Evolutionary conservation across 106 monocot genomes (phyloP), one percentile per base, ranked within the genome.

Genomic region (Iris macrosiphon): DNA sequence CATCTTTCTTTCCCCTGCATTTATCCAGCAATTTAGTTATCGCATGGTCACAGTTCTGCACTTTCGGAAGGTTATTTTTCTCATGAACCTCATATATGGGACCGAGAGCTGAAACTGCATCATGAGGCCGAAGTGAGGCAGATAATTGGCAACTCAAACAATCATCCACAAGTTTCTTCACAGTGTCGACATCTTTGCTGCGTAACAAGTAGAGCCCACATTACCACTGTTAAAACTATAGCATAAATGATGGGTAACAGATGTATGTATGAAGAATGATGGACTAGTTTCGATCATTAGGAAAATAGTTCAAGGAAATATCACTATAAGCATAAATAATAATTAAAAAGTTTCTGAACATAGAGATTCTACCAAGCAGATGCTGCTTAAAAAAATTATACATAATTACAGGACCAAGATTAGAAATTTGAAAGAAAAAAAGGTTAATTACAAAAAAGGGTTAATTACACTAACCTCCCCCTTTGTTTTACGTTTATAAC

Each of bases 21-120:
- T 55, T 66, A 28, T 76, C 73, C 43, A 99, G 67, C 24, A 99
- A 60, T 32, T 91, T 84, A 13, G 61, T 40, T 9, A 84, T 45
- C 0, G 59, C 14, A 44, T 54, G 45, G 38, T 91, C 91, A 60
- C 76, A 83, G n/a, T 54, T 66, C 16, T 68, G 75, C 40, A 84
- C 72, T 57, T 84, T 83, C 30, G 87, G 84, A 12, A 99, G 72
- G 49, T 83, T 71, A 59, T 65, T 71, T 49, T 76, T 87, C 49
- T 99, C 98, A 72, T 99, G 98, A 41, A 72, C 83, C 38, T 99
- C 80, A 55, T 91, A 91, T 69, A 87, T 99, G 3, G 91, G 91
- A 26, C 98, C 91, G 46, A 99, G 84, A 28, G 81, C 91, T 23
- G 91, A 91, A 69, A 99, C 68, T 14, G 98, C 91, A 57, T 91